Evolutionary conservation across 2,329 filamentous ascomycete genomes (phyloP), one percentile per base, ranked within the genome.

Genomic region (Raffaelea ambrosiae): DNA sequence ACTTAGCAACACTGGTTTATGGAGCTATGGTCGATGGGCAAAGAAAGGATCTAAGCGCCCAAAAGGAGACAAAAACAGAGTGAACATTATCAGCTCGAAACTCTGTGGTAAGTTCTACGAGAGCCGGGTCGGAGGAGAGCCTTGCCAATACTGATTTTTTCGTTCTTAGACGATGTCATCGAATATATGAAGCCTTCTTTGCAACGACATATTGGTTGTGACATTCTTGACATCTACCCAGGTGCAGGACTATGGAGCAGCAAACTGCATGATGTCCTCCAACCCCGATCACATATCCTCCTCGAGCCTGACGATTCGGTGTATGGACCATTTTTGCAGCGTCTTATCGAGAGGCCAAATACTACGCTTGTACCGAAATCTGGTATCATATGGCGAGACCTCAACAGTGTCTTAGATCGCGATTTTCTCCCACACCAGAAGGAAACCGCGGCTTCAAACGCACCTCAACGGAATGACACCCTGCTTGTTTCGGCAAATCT

Each of bases 141-240:
- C 19, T n/a, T 43, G 11, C 40, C 14, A 10, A 9, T 2, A 19
- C n/a, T 31, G 22, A 23, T 16, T 5, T 23, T 7, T 21, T 31
- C 7, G n/a, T 4, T 10, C 10, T 13, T 29, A 82, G 85, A 88
- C 59, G 82, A 91, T 56, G 68, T 86, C 14, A 57, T 95, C 41
- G 61, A 77, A 7, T 86, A 86, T 51, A 67, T 94, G n/a, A 79
- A 76, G 3, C 74, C 77, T 1, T 81, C 80, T 3, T 73, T 97
- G 18, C 68, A 79, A 31, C 76, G 79, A 40, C 83, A 93, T 63
- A 69, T 72, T 44, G 86, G 87, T 47, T 89, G 90, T 65, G 89
- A 95, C 58, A 75, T 97, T 40, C 70, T 98, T 57, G 91, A 97
- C 60, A 70, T 95, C 48, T 88, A 90, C 62, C 91, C 91, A 0